phyloP scores from a whole-genome alignment of 176 grass and related monocot genomes.

The Aegilops sharonensis region DNA sequence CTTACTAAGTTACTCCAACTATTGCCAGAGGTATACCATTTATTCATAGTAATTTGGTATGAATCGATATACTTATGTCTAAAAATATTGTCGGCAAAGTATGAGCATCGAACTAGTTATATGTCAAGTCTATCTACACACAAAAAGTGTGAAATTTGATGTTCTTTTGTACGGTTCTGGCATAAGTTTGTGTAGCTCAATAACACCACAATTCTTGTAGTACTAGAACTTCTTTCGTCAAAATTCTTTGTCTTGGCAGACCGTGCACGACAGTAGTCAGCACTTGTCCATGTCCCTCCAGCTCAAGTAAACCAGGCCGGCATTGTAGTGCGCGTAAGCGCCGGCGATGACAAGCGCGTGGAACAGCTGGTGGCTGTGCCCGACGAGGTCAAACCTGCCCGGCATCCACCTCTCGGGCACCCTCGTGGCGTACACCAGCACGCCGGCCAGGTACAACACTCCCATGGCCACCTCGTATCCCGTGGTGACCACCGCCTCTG shows the following conservation, averaged over 20 bases:
- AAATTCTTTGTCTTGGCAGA: not conserved
- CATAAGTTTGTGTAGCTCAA: not conserved
- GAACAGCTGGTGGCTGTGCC: conserved; percentile 81
- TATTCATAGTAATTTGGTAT: not conserved
- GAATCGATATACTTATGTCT: not conserved
- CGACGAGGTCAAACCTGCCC: conserved; percentile 62
- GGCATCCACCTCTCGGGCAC: conserved; percentile 80
- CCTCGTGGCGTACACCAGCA: conserved; percentile 63
- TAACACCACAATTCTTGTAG: not conserved
- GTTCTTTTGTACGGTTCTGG: not conserved
- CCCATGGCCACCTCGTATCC: conserved; percentile 73
- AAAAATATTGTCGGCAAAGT: not conserved
- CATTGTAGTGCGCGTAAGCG: conserved; percentile 68
- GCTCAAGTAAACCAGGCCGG: conserved; percentile 60
- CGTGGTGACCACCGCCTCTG: conserved; percentile 65
- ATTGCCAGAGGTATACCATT: not conserved
- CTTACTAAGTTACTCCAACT: too few species aligned
- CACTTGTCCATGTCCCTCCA: conserved; percentile 76
- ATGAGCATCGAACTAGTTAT: not conserved
- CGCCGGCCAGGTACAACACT: conserved; percentile 51
- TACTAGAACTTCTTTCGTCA: not conserved
- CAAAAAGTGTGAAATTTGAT: not conserved
- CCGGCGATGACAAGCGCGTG: conserved; percentile 75
- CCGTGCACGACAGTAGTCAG: not conserved
- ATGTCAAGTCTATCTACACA: not conserved